These are phyloP conservation scores for Suillus ampliporus DNA, from an alignment of 768 basidiomycete species.

Conservation along the genomic window DNA sequence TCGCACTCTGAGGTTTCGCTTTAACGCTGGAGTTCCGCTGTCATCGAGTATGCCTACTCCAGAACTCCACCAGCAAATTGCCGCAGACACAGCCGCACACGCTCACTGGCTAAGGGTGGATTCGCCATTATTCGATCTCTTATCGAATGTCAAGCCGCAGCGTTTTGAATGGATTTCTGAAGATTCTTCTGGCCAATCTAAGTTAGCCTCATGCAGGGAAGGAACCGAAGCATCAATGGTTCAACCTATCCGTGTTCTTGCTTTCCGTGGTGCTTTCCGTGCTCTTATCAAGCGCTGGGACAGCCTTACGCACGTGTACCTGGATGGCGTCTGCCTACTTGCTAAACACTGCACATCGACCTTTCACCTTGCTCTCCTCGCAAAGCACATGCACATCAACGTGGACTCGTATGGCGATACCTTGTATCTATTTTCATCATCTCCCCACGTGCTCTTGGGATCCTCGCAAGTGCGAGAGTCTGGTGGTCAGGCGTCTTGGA, in stretches of 20 bases:
- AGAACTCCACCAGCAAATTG: slow-evolving; percentile 1
- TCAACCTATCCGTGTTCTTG: slow-evolving; percentile 2
- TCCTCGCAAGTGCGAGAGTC: slow-evolving; percentile 4
- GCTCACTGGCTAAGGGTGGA: slow-evolving; percentile 6
- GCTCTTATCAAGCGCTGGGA: slow-evolving; percentile 11
- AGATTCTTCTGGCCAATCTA: neutral
- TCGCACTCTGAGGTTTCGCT: slow-evolving; percentile 9
- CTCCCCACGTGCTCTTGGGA: neutral
- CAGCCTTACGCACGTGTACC: slow-evolving; percentile 8
- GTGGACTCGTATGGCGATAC: neutral
- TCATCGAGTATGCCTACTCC: neutral
- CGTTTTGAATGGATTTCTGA: slow-evolving; percentile 11
- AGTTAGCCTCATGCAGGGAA: neutral
- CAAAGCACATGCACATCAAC: slow-evolving; percentile 5
- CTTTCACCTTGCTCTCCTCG: slow-evolving; percentile 6
- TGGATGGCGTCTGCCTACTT: slow-evolving; percentile 12
- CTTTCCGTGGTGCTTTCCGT: neutral
- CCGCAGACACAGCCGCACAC: neutral
- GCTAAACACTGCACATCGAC: neutral
- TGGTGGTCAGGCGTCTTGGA: neutral
- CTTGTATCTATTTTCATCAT: neutral
- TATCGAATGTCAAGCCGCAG: slow-evolving; percentile 7
- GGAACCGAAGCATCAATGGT: neutral
- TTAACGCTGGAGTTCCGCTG: slow-evolving; percentile 2
- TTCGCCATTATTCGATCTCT: slow-evolving; percentile 12